Conservation (phyloP, 2,329 filamentous ascomycete genomes). For the Tolypocladium nubicola region DNA sequence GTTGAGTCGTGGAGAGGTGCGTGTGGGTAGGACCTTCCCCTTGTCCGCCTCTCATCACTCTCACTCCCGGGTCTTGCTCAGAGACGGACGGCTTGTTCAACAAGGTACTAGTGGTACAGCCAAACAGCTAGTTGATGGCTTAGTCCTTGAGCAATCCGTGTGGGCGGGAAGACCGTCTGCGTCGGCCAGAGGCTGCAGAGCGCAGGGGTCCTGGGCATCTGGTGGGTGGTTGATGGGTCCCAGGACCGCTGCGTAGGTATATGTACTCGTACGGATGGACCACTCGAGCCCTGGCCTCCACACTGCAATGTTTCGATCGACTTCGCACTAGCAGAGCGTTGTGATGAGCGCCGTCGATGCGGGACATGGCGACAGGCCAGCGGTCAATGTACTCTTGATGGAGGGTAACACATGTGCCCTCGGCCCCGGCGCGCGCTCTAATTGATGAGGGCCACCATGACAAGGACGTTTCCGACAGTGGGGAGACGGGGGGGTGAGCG, state of each 20-base stretch:
- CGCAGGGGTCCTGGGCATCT: not conserved
- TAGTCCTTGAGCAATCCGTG: not conserved
- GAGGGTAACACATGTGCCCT: not conserved
- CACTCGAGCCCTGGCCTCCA: not conserved
- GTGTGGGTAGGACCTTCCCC: not conserved
- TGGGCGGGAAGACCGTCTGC: slow-evolving; percentile 2
- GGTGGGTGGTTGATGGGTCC: not conserved
- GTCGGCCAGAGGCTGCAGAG: slow-evolving; percentile 2
- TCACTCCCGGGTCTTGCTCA: not conserved
- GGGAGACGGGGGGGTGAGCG: not conserved
- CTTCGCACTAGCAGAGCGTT: not conserved
- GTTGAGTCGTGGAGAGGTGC: not conserved
- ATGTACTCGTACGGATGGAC: not conserved
- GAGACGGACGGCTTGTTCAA: not conserved
- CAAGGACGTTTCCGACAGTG: not conserved
- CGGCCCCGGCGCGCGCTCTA: not conserved
- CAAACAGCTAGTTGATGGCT: not conserved
- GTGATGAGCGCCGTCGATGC: not conserved
- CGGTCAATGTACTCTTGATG: not conserved
- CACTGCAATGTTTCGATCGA: not conserved
- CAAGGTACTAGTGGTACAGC: not conserved
- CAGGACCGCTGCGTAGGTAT: not conserved
- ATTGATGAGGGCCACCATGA: not conserved
- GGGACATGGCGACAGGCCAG: not conserved
- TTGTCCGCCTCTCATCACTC: not conserved